phyloP scores from a whole-genome alignment of 306 rosid species.

The Hylodesmum podocarpum region DNA sequence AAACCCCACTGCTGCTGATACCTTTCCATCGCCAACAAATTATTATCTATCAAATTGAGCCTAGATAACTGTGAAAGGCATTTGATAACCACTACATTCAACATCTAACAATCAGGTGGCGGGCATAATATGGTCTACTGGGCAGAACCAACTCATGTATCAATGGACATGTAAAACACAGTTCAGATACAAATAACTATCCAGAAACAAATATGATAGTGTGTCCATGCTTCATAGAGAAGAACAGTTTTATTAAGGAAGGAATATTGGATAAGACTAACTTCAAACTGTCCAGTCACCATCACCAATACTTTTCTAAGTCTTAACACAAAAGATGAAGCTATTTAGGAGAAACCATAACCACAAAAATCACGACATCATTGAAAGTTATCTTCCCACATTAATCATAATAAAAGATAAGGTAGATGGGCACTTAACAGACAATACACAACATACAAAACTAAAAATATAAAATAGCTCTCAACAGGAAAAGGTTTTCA shows the following conservation, averaged over 20 bases:
- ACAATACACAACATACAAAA: too few species aligned
- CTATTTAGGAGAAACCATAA: background rate
- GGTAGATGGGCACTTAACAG: too few species aligned
- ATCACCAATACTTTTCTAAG: background rate
- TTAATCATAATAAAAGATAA: background rate
- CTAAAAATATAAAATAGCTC: too few species aligned
- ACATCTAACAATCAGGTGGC: background rate
- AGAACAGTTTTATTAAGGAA: background rate
- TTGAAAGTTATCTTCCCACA: constrained; percentile 10
- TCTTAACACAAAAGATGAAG: background rate
- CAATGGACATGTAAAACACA: background rate
- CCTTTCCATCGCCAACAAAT: background rate
- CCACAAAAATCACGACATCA: constrained; percentile 15
- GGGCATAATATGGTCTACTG: background rate
- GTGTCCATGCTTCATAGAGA: background rate
- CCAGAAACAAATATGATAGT: background rate
- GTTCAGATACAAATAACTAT: background rate
- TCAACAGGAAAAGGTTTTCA: too few species aligned
- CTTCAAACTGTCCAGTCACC: background rate
- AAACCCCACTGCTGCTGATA: background rate
- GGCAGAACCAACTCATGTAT: background rate
- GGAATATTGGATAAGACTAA: background rate
- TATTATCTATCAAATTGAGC: background rate
- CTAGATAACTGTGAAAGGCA: background rate
- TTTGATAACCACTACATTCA: background rate